These are phyloP conservation scores for Cordyceps fumosorosea DNA, from an alignment of 2,329 filamentous ascomycete genomes.

Conservation along the genomic window DNA sequence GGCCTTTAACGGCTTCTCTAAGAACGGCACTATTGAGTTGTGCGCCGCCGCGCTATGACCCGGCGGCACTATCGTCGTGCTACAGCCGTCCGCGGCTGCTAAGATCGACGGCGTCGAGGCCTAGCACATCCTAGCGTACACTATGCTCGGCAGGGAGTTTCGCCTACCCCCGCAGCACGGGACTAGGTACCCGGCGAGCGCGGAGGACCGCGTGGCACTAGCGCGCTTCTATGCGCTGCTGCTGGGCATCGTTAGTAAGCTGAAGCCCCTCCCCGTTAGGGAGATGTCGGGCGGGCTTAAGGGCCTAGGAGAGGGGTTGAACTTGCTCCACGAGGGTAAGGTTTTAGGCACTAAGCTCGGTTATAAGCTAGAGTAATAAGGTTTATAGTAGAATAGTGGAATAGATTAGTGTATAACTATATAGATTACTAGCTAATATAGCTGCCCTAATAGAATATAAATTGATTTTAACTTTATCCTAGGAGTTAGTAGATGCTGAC, in stretches of 20 bases:
- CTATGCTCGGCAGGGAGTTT: conserved; percentile 20
- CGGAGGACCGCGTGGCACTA: conserved; percentile 19
- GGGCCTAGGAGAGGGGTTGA: conserved; percentile 15
- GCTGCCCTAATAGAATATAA: neutral
- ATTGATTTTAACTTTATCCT: neutral
- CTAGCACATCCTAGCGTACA: conserved; percentile 22
- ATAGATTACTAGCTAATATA: neutral
- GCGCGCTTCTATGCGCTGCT: conserved; percentile 19
- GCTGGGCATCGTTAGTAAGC: conserved; percentile 10
- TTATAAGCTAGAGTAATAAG: conserved; percentile 6
- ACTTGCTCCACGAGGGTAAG: conserved; percentile 17
- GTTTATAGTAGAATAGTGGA: neutral
- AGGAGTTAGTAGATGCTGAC: neutral
- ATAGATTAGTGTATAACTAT: neutral
- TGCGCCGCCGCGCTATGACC: conserved; percentile 21
- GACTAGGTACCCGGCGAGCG: conserved; percentile 23
- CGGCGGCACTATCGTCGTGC: conserved; percentile 24
- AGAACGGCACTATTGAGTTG: conserved; percentile 23
- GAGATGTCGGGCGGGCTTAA: conserved; percentile 16
- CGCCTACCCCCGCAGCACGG: conserved; percentile 22
- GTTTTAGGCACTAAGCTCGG: conserved; percentile 19
- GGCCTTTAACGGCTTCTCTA: conserved; percentile 27
- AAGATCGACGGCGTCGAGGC: conserved; percentile 17
- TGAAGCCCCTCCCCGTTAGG: conserved; percentile 18
- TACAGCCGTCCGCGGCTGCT: conserved; percentile 19